Evolutionary conservation across 768 basidiomycete species (phyloP).

Genomic region (Xerocomellus intermedius): DNA sequence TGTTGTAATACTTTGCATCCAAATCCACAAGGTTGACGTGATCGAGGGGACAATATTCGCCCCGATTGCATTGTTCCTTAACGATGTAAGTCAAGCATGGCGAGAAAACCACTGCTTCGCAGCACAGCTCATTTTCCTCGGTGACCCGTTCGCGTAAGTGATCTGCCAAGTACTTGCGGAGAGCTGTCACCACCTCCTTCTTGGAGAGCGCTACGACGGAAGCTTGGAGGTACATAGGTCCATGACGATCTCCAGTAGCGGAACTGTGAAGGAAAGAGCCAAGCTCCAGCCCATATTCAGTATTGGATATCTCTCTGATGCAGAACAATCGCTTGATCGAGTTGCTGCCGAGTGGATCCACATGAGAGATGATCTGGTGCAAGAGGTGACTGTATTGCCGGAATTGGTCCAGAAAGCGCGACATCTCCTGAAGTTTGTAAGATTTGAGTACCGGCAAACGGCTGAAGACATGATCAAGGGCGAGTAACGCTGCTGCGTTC

Average conservation of each 20-base stretch:
- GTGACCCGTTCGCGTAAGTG: constrained; percentile 30
- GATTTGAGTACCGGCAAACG: constrained; percentile 16
- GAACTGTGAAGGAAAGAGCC: constrained; percentile 7
- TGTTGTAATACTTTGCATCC: constrained; percentile 35
- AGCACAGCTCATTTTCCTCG: constrained; percentile 34
- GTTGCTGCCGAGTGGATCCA: neutral
- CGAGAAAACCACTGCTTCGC: constrained; percentile 31
- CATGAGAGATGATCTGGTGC: neutral
- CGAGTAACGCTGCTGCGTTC: constrained; percentile 6
- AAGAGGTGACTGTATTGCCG: constrained; percentile 2
- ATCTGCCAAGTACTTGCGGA: constrained; percentile 23
- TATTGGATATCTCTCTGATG: constrained; percentile 5
- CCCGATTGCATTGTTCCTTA: constrained; percentile 31
- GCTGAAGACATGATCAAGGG: constrained; percentile 6
- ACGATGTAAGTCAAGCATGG: constrained; percentile 40
- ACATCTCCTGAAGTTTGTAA: constrained; percentile 17
- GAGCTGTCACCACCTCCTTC: constrained; percentile 18
- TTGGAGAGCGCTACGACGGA: constrained; percentile 19
- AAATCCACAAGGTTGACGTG: constrained; percentile 32
- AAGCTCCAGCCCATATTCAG: constrained; percentile 2
- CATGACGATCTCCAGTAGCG: neutral
- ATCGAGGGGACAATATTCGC: constrained; percentile 32
- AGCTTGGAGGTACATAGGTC: neutral
- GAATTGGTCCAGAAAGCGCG: constrained; percentile 1
- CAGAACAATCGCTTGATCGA: constrained; percentile 31